These are phyloP conservation scores for Quercus phellos DNA, from an alignment of 331 rosid species.

Conservation along the genomic window DNA sequence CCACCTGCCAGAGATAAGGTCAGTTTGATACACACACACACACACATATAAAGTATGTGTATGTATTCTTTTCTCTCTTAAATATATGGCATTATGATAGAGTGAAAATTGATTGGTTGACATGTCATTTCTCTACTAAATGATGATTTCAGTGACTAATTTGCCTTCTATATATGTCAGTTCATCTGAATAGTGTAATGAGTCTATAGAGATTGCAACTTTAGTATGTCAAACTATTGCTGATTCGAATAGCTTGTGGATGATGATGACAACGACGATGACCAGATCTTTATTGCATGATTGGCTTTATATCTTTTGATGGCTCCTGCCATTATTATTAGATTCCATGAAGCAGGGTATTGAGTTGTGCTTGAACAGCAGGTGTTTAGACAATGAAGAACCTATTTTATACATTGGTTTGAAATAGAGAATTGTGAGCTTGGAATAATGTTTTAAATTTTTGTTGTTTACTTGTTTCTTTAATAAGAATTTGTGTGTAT, in stretches of 20 bases:
- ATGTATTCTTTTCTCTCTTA: background rate
- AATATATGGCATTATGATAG: background rate
- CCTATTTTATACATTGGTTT: background rate
- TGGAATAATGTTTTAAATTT: background rate
- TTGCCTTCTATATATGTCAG: background rate
- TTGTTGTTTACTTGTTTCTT: background rate
- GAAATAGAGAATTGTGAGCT: background rate
- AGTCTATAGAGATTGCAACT: background rate
- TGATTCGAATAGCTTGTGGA: slow-evolving; percentile 8
- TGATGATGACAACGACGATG: background rate
- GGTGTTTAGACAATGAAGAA: background rate
- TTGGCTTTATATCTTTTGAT: background rate
- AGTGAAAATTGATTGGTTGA: background rate
- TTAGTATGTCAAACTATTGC: background rate
- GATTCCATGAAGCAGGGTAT: background rate
- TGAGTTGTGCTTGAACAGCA: background rate
- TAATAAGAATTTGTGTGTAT: background rate
- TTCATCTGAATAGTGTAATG: background rate
- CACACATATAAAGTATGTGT: background rate
- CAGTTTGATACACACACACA: slow-evolving; percentile 13
- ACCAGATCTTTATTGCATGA: background rate
- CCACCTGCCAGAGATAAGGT: slow-evolving; percentile 96
- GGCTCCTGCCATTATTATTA: background rate
- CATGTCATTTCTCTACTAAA: background rate
- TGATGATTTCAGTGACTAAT: background rate